Evolutionary conservation across 2,329 filamentous ascomycete genomes (phyloP), one percentile per base, ranked within the genome.

Genomic region (Celoporthe dispersa): DNA sequence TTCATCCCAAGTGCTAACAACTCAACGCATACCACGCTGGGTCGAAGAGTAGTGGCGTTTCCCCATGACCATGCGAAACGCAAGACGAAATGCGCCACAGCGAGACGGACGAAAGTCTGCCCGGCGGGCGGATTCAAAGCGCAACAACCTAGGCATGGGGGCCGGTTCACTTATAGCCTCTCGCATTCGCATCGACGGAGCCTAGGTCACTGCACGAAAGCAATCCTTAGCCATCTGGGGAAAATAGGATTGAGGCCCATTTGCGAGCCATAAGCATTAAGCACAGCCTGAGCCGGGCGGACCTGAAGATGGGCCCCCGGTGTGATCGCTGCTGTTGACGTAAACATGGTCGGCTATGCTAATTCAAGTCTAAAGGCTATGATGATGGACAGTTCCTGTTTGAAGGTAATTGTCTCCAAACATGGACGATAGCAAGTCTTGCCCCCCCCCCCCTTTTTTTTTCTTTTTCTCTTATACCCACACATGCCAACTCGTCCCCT

Each of bases 401-500:
- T 25, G 22, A n/a, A 25, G 11, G n/a, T 25, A n/a, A 11, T 11
- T 53, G 48, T 25, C n/a, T 53, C n/a, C n/a, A n/a, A 9, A 39
- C 6, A 9, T 39, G 37, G 35, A 39, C 11, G 37, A 12, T 39
- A n/a, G n/a, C n/a, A n/a, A n/a, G n/a, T n/a, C n/a, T n/a, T n/a
- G n/a, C 25, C n/a, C 14, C 22, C 2, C 41, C 6, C 41, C 22
- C 16, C 5, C 41, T 22, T 19, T 44, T 4, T 22, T 22, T 8
- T n/a, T 44, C 41, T 22, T 16, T 44, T 22, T 33, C n/a, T 19
- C 33, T 70, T 28, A 71, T 16, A 70, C 68, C 70, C 70, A 71
- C 19, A 55, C 67, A 39, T 71, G 70, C 70, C 70, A 71, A 19
- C 28, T 65, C 51, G 64, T 68, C 16, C 70, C 70, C 25, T 68